phyloP scores from a whole-genome alignment of 306 rosid species.

The Vicia faba region DNA sequence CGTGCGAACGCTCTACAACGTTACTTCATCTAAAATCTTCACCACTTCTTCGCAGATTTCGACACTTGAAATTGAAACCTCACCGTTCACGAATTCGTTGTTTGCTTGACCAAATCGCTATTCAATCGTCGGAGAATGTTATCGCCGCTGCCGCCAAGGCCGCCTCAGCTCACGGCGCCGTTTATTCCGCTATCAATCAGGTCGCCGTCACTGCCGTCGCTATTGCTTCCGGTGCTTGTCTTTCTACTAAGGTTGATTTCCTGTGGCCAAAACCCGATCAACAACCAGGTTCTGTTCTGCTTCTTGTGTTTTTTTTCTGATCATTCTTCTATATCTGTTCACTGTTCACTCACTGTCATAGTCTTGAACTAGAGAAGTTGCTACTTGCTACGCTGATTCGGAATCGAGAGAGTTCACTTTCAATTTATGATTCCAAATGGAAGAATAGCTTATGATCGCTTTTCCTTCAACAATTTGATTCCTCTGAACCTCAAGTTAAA shows the following conservation, averaged over 20 bases:
- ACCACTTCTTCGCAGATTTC: conserved; percentile 47
- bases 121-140: conserved; percentile 73
- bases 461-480: background rate
- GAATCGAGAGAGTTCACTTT: background rate
- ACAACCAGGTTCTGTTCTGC: conserved; percentile 62
- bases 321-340: background rate
- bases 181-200: conserved; percentile 88
- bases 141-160: conserved; percentile 74
- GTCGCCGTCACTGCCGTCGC: conserved; percentile 97
- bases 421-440: background rate
- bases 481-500: background rate
- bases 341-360: background rate
- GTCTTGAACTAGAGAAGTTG: background rate
- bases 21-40: conserved; percentile 50
- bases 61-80: conserved; percentile 36
- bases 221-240: conserved; percentile 97
- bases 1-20: conserved; percentile 59
- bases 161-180: conserved; percentile 77
- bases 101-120: conserved; percentile 51
- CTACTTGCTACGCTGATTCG: background rate
- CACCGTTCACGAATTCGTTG: conserved; percentile 56
- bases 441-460: background rate
- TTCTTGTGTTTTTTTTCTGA: background rate
- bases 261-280: conserved; percentile 89
- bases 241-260: conserved; percentile 90